Conservation (phyloP, 1,139 yeast genomes). For the Pichia sp. region DNA sequence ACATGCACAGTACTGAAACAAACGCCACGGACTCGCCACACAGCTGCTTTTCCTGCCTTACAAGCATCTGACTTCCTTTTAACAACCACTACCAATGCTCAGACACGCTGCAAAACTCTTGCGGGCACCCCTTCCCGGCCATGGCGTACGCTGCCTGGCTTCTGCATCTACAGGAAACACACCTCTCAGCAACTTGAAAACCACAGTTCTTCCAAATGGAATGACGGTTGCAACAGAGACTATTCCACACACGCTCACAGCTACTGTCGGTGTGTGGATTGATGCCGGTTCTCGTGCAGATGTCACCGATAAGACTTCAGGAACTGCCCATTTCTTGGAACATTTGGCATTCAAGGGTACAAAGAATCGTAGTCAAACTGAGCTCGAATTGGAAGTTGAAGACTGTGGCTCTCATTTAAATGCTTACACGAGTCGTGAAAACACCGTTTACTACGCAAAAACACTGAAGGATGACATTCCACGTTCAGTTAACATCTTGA, state of each 20-base stretch:
- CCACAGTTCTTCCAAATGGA: slow-evolving; percentile 72
- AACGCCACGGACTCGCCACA: too few species aligned
- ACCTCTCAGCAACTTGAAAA: too few species aligned
- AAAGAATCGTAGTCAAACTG: slow-evolving; percentile 67
- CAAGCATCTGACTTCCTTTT: too few species aligned
- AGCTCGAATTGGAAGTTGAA: slow-evolving; percentile 88
- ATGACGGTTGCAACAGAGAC: slow-evolving; percentile 87
- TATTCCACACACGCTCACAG: slow-evolving; percentile 85
- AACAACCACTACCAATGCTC: too few species aligned
- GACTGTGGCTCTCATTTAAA: slow-evolving; percentile 95
- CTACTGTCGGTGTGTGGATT: slow-evolving; percentile 96
- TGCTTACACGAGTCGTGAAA: slow-evolving; percentile 95
- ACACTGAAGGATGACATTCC: slow-evolving; percentile 76
- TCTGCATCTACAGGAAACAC: too few species aligned
- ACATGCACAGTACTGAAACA: too few species aligned
- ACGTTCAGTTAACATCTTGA: slow-evolving; percentile 76
- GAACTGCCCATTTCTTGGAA: slow-evolving; percentile 96
- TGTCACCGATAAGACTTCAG: slow-evolving; percentile 66
- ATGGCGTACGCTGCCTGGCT: too few species aligned
- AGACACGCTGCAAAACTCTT: too few species aligned
- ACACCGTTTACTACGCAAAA: slow-evolving; percentile 94
- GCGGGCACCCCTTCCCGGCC: too few species aligned
- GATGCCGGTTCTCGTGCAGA: slow-evolving; percentile 99
- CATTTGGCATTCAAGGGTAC: slow-evolving; percentile 98
- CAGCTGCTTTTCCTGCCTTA: too few species aligned